Evolutionary conservation across 331 rosid species (phyloP), one percentile per base, ranked within the genome.

Genomic region (Stylosanthes scabra): DNA sequence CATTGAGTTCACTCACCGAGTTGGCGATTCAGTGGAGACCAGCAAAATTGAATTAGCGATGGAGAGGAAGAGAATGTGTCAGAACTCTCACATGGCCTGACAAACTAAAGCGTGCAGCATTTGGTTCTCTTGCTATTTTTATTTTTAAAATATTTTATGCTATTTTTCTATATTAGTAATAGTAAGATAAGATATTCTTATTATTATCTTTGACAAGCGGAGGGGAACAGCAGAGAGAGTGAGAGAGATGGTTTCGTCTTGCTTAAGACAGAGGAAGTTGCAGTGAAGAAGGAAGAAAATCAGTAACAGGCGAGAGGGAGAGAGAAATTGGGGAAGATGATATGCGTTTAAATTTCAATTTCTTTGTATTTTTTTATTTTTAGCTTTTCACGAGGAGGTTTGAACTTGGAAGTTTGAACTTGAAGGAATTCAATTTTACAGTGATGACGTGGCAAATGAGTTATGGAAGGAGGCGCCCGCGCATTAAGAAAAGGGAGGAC

Each of bases 61-160:
- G 55, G 42, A 75, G 72, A 75, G 72, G 82, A 65, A 80, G 83
- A 76, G 88, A 84, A 83, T 84, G 85, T 90, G 97, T 88, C 97
- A 86, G 97, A 88, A 74, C 3, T 82, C 77, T 86, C 98, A 88
- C 99, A 90, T 95, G 97, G 92, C 52, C 75, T 54, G 73, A 39
- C 62, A 79, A 68, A 73, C 84, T 80, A 93, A 85, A 87, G 91
- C 78, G 70, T 81, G 71, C 70, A 71, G 41, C 88, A 83, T 72
- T 42, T 82, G 80, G 80, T 74, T 59, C 72, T 44, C 78, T 61
- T 62, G 58, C 63, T 44, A 45, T 73, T 63, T 78, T 70, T 71
- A 28, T 60, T 52, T 77, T 52, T 20, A 20, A 20, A 20, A 20
- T 20, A 20, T 20, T 20, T 20, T 31, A 27, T 72, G 64, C 76